Evolutionary conservation across 352 stramenopile species (phyloP), one percentile per base, ranked within the genome.

Genomic region (Thraustochytrium striatum): DNA sequence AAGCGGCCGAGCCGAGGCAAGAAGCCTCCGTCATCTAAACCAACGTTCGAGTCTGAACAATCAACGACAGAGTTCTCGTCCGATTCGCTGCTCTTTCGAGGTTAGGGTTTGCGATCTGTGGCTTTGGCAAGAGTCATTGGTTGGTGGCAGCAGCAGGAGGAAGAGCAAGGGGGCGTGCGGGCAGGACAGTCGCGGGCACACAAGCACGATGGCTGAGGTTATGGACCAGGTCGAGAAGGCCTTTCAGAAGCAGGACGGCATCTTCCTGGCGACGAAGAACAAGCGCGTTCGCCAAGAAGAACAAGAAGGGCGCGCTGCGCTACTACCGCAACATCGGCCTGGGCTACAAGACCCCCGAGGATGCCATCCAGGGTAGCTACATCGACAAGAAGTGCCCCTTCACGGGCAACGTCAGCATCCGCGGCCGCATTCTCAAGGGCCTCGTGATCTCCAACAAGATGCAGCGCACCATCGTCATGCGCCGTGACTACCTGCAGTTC

Each of bases 341-440:
- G 73, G 96, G 95, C 81, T 98, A 99, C 91, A 99, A 99, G 91
- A 99, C 96, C 68, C 96, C 96, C 62, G 97, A 97, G 87, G 84
- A 87, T 5, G 70, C 61, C 59, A 85, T 92, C 72, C 87, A 94
- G 81, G 95, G 94, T 83, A 96, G 89, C 84, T 99, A 98, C 87
- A 92, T 99, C 52, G 95, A 99, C 92, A 99, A 99, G 91, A 99
- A 99, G 91, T 99, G 95, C 89, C 96, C 96, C 73, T 99, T 99
- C 91, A 99, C 96, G 47, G 94, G 95, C 86, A 95, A 99, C 88
- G 96, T 99, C 65, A 98, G 95, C 85, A 99, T 99, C 88, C 94
- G 95, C 88, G 96, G 95, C 87, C 92, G 94, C 89, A 98, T 95
- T 83, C 88, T 98, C 65, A 98, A 98, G 91, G 96, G 96, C 82